These are phyloP conservation scores for Lentinus brumalis DNA, from an alignment of 768 basidiomycete genomes.

Conservation along the genomic window DNA sequence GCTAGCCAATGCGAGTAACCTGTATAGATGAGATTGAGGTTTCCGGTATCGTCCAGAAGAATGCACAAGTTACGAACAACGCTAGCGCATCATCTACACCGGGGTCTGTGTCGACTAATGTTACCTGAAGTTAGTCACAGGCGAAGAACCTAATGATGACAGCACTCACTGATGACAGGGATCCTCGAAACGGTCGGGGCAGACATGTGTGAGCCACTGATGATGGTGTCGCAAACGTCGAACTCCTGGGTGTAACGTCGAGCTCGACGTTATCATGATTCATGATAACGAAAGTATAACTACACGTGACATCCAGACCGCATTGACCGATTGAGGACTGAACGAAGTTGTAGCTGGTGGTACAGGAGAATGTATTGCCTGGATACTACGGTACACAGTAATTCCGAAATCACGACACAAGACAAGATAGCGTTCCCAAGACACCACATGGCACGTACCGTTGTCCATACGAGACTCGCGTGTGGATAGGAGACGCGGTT, in stretches of 20 bases:
- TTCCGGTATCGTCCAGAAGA: not conserved
- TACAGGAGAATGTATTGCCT: no score
- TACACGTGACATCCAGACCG: slow-evolving; percentile 1
- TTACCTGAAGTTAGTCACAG: not conserved
- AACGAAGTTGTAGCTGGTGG: not conserved
- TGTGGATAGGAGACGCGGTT: no score
- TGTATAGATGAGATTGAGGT: slow-evolving; percentile 28
- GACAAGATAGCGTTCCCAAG: not conserved
- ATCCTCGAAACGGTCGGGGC: slow-evolving; percentile 28
- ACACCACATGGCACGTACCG: no score
- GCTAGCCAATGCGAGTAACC: slow-evolving; percentile 76
- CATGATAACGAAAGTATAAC: not conserved
- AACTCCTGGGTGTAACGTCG: no score
- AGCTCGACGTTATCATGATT: no score
- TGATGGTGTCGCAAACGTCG: not conserved
- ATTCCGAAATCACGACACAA: not conserved
- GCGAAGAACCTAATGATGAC: not conserved
- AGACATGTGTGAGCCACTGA: not conserved
- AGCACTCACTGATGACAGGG: slow-evolving; percentile 67
- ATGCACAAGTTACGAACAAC: slow-evolving; percentile 50
- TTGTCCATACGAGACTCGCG: no score
- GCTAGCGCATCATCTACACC: slow-evolving; percentile 84
- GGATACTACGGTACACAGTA: no score
- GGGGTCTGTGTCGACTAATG: slow-evolving; percentile 82
- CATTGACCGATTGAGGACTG: not conserved